Evolutionary conservation across 257 asterid genomes (phyloP).

Genomic region (Thymus mandschuricus): DNA sequence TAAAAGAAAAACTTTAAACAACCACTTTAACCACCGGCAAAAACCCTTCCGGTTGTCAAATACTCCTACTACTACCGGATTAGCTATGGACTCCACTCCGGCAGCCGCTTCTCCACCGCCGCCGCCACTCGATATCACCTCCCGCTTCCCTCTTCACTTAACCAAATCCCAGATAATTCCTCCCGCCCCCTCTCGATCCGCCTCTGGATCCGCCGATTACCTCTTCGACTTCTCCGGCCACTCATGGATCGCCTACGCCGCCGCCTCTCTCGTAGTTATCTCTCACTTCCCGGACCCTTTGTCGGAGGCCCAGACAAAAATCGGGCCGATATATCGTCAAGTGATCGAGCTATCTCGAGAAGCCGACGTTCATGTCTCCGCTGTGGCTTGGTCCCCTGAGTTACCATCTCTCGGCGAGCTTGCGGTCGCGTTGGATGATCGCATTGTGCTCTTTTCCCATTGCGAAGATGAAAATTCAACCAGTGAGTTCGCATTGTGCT

Average conservation of each 20-base stretch:
- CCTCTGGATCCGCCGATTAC: constrained; percentile 63
- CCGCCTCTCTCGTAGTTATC: constrained; percentile 78
- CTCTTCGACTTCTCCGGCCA: constrained; percentile 70
- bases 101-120: constrained; percentile 32
- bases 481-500: constrained; percentile 51
- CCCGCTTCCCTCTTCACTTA: constrained; percentile 70
- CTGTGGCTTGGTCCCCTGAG: constrained; percentile 83
- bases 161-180: constrained; percentile 69
- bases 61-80: too few relatives aligned
- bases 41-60: background rate
- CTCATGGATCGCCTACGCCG: constrained; percentile 94
- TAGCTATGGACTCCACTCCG: constrained; percentile 23
- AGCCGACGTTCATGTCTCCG: constrained; percentile 51
- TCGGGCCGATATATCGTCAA: constrained; percentile 79
- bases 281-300: constrained; percentile 86
- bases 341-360: constrained; percentile 70
- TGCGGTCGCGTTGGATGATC: constrained; percentile 69
- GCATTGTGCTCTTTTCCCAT: constrained; percentile 57
- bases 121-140: constrained; percentile 37
- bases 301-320: constrained; percentile 57
- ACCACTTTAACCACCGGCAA: too few relatives aligned
- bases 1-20: too few relatives aligned
- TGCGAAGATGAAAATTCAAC: constrained; percentile 41
- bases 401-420: constrained; percentile 80
- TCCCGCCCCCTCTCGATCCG: constrained; percentile 69